A percentile compares a stretch with the other conserved stretches of the same genome.
Conservation (phyloP, 2,329 filamentous ascomycete species). For the Penicillium sp. region DNA sequence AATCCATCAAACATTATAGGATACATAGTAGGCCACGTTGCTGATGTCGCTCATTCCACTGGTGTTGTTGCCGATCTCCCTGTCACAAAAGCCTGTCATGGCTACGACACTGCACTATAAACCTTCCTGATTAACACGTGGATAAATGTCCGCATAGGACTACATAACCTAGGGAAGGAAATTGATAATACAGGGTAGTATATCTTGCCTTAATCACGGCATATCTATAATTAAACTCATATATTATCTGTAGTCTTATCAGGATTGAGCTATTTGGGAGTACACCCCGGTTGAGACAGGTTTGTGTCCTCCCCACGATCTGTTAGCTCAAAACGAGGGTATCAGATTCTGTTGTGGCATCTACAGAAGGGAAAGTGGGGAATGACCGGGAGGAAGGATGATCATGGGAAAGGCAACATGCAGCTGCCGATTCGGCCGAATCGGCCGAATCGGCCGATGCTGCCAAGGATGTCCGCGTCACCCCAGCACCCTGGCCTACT, state of each 20-base stretch:
- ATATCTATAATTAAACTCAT: neutral
- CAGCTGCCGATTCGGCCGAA: neutral
- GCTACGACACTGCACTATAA: neutral
- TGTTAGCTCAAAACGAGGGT: neutral
- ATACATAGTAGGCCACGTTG: neutral
- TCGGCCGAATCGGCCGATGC: neutral
- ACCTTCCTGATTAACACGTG: neutral
- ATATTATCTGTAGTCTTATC: neutral
- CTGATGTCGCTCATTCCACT: neutral
- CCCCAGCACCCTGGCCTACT: neutral
- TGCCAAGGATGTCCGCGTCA: constrained; percentile 7
- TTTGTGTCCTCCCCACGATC: neutral
- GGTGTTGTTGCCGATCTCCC: constrained; percentile 4
- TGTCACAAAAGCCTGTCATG: neutral
- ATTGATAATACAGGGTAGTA: neutral
- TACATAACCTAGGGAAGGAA: neutral
- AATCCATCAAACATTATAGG: neutral
- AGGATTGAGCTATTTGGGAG: neutral
- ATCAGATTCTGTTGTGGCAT: neutral
- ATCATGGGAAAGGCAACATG: neutral
- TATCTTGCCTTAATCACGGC: neutral
- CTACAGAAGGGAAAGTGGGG: neutral
- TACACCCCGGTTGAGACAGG: neutral
- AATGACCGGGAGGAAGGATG: neutral
- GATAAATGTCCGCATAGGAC: neutral